These are phyloP conservation scores for Hysterangium stoloniferum DNA, from an alignment of 768 basidiomycete species.

Conservation along the genomic window DNA sequence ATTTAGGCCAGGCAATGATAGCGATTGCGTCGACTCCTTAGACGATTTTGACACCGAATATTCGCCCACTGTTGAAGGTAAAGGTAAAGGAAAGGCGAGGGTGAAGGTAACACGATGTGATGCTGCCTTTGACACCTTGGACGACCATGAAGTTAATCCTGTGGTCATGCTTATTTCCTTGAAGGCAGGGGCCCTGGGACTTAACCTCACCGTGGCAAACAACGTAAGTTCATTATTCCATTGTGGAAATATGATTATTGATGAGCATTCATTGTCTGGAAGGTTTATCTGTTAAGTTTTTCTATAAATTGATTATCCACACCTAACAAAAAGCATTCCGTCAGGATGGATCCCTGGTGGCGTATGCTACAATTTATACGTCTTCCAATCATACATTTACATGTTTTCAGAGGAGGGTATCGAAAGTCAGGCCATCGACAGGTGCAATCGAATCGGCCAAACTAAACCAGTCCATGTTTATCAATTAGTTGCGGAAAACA, in stretches of 20 bases:
- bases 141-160: constrained; percentile 41
- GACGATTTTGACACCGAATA: constrained; percentile 28
- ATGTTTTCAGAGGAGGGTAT: constrained; percentile 54
- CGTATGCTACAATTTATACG: background rate
- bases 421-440: constrained; percentile 76
- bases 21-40: constrained; percentile 14
- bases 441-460: constrained; percentile 82
- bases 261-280: background rate
- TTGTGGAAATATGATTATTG: background rate
- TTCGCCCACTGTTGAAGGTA: constrained; percentile 29
- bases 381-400: constrained; percentile 2
- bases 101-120: background rate
- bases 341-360: constrained; percentile 70
- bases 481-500: constrained; percentile 84
- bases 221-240: constrained; percentile 36
- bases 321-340: constrained; percentile 5
- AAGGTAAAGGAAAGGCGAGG: constrained; percentile 18
- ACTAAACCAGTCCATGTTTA: constrained; percentile 79
- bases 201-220: constrained; percentile 86
- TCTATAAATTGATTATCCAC: background rate
- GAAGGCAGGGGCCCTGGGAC: constrained; percentile 75
- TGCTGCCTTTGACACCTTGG: constrained; percentile 17
- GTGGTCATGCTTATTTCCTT: constrained; percentile 81
- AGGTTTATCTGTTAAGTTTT: constrained; percentile 48
- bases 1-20: constrained; percentile 17